Base-by-base conservation (phyloP, 805 yeast genomes). In the Saccharomyces kudriavzevii region DNA sequence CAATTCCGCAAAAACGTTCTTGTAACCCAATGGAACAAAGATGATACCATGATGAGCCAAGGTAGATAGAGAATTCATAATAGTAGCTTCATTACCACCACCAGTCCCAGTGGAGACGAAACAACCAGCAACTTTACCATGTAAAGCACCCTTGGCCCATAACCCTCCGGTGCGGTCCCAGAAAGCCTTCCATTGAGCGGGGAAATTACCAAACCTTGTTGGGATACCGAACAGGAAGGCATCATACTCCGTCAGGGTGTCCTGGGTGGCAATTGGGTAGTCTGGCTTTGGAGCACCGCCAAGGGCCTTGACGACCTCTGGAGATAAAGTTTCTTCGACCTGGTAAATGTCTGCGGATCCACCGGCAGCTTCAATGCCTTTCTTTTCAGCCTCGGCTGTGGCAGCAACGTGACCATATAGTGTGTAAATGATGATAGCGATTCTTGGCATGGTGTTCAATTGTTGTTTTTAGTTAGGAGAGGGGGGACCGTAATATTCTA, bases 171-270 rank as follows among this genome's bases (percentile, higher is more conserved):
- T 84, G 53, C 82, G 70, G 65, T 86, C 96, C 80, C 87, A 80
- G 77, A 85, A 88, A 20, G 86, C 74, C 70, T 78, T 79, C 78
- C 84, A 79, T 71, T 89, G 95, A 49, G 89, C 85, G 52, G 96
- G 92, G 71, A 77, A 72, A 69, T 77, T 80, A 71, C 96, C 97
- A 68, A 74, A 89, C 73, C 96, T 82, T 53, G 96, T 86, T 64
- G 96, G 95, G 61, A 87, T 70, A 67, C 96, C 97, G 62, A 89
- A 87, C 59, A 90, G 60, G 74, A 85, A 81, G 48, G 91, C 96
- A 66, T 90, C 96, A 75, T 84, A 86, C 58, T 77, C 73, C 3
- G 72, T 66, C 60, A 89, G 75, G 20, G 81, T 77, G 22, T 80
- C 85, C 9, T 70, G 62, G 14, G 86, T 76, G 50, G 88, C 88